Base-by-base conservation (phyloP, 306 rosid genomes). In the Quercus bicolor region DNA sequence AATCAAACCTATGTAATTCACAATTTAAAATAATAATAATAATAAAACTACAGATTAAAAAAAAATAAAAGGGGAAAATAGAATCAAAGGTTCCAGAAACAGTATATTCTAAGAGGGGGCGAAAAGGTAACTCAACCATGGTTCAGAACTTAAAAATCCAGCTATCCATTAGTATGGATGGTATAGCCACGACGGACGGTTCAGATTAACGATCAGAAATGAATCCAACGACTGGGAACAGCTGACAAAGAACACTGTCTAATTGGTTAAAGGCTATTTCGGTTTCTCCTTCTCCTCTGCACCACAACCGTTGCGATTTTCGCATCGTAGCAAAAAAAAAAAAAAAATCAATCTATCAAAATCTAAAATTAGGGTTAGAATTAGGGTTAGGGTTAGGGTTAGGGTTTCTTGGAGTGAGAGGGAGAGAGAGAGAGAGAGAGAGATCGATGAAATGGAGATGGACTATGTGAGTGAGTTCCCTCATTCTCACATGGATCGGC, bases 401-500 rank as follows among this genome's bases (percentile, higher is more conserved):
- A 56, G 71, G 70, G 83, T 31, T 84, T 37, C 45, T 65, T n/a
- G 24, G 20, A 6, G 23, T 29, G 31, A 29, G 34, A 31, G 43
- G 7, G 29, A 24, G 6, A 45, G 53, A 45, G 53, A 45, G 29
- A 31, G 37, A 33, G 40, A 34, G 29, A 24, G 6, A 43, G 52
- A 11, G 52, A 45, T 48, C 4, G 15, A 28, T 75, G 54, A 33
- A 76, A 82, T 77, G 86, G 85, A 86, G 80, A 88, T 84, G 86
- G 88, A 88, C 18, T 84, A 77, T 51, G 75, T 73, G 57, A 60
- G 85, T 9, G 88, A 75, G 34, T 86, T 88, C 65, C 83, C 86
- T 64, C 81, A 81, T 37, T 64, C 82, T 77, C 86, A 79, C 26
- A 75, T 84, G 74, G 91, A 88, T 86, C 88, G 80, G 43, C 89